Evolutionary conservation across 2,329 filamentous ascomycete genomes (phyloP).

Genomic region (Teratosphaeria viscida): DNA sequence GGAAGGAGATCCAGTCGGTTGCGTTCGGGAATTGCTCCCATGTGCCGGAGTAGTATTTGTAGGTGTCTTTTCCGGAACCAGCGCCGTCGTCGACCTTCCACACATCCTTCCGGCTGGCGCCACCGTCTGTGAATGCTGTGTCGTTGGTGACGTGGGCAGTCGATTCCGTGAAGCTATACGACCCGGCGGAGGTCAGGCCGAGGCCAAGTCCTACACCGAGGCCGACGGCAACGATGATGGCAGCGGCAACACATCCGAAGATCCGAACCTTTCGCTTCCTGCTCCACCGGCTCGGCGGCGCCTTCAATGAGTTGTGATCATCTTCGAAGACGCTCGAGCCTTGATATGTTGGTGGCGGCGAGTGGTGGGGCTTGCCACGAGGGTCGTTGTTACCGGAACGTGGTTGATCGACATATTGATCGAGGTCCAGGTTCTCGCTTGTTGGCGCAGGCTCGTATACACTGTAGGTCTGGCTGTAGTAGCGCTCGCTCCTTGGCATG

Average conservation of each 20-base stretch:
- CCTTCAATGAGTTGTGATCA: not conserved
- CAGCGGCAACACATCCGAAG: conserved; percentile 7
- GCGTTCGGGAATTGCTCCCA: conserved; percentile 11
- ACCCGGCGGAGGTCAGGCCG: conserved; percentile 8
- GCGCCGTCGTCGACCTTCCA: conserved; percentile 16
- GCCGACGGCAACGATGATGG: conserved; percentile 11
- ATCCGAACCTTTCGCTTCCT: conserved; percentile 15
- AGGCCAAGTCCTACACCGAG: conserved; percentile 17
- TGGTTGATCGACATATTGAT: not conserved
- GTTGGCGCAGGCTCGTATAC: not conserved
- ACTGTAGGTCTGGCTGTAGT: conserved; percentile 2
- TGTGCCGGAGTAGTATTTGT: conserved; percentile 23
- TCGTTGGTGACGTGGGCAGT: conserved; percentile 22
- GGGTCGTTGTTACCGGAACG: not conserved
- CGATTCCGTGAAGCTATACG: conserved; percentile 19
- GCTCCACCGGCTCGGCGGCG: conserved; percentile 7
- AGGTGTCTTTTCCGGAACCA: conserved; percentile 17
- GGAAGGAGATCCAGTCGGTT: conserved; percentile 16
- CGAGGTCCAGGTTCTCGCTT: not conserved
- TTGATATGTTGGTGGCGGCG: not conserved
- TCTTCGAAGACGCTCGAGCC: not conserved
- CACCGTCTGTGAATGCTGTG: conserved; percentile 17
- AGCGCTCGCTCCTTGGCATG: conserved; percentile 1
- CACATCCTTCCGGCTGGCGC: conserved; percentile 15
- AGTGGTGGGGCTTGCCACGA: not conserved